Percentiles rank a stretch among this genome's conserved stretches.
phyloP scores from a whole-genome alignment of 78 protist species.

The Dictyostelium brefeldianum region DNA sequence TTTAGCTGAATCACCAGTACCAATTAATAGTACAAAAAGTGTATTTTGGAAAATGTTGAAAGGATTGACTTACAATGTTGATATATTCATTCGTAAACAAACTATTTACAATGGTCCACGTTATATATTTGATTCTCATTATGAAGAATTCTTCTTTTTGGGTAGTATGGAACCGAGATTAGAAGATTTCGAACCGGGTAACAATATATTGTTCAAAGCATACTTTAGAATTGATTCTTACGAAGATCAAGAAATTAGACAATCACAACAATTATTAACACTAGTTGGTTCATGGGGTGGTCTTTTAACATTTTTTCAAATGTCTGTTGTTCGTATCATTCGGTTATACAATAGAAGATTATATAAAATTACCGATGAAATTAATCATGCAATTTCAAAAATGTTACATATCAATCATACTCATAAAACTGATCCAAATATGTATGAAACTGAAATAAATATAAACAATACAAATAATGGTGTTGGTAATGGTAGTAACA shows the following conservation, averaged over 20 bases:
- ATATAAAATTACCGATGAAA: background rate
- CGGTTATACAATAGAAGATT: conserved; percentile 32
- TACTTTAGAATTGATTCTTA: conserved; percentile 47
- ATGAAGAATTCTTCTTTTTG: conserved; percentile 19
- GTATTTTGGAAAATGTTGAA: conserved; percentile 22
- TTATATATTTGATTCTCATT: conserved; percentile 42
- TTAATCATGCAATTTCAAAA: background rate
- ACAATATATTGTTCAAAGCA: conserved; percentile 19
- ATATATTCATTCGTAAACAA: conserved; percentile 7
- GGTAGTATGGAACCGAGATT: background rate
- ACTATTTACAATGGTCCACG: conserved; percentile 69
- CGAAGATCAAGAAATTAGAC: conserved; percentile 45
- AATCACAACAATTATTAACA: conserved; percentile 17
- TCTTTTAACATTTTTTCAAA: conserved; percentile 33
- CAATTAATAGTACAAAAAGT: conserved; percentile 11
- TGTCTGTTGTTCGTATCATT: conserved; percentile 9
- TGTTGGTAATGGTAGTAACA: background rate
- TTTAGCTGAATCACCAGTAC: conserved; percentile 26
- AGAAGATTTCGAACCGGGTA: background rate
- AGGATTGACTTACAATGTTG: background rate
- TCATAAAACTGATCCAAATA: background rate
- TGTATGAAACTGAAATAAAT: background rate
- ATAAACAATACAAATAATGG: background rate
- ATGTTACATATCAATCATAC: background rate
- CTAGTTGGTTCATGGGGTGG: conserved; percentile 58